Base-by-base conservation (phyloP, 179 eudicot species). In the Spergularia azorica region DNA sequence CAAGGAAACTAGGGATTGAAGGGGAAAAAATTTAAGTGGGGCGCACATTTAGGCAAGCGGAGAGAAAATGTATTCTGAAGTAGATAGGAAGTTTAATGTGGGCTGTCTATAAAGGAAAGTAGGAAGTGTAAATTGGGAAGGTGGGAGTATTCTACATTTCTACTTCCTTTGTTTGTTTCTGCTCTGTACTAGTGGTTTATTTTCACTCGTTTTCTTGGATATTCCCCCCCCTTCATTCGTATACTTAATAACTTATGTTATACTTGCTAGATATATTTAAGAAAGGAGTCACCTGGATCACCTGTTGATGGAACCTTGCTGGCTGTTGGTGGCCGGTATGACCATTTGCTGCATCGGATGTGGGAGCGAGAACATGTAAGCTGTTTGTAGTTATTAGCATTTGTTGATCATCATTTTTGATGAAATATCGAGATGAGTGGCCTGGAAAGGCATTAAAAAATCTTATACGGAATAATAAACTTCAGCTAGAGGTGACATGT, bases 301-400 rank as follows among this genome's bases (percentile, higher is more conserved):
- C 88, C 88, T n/a, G 73, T 79, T 76, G 90, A 95, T 79, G 97
- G 97, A 65, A 89, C 90, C 75, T 83, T 95, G 82, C 87, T 95
- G 62, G 97, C 98, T 73, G 82, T 91, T 79, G 99, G 99, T 59
- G 99, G 99, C 80, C 95, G 99, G n/a, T 95, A 93, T 82, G 94
- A 93, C 80, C 80, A 88, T 78, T 76, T 93, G 80, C 85, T 95
- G 80, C 90, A 76, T 73, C 86, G 81, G 64, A 76, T 86, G 75
- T 86, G 94, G 89, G 80, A 82, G 80, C 80, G 77, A 81, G 86
- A 87, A 79, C 79, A 91, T 83, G 98, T 93, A 85, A 59, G 96
- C 63, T 57, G 74, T 16, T 71, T 55, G 4, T 1, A 9, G 15
- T 11, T 67, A 17, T 67, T 17, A 36, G 32, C 4, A n/a, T 70